Evolutionary conservation across 768 basidiomycete species (phyloP), one percentile per base, ranked within the genome.

Genomic region (Hericium alpestre): DNA sequence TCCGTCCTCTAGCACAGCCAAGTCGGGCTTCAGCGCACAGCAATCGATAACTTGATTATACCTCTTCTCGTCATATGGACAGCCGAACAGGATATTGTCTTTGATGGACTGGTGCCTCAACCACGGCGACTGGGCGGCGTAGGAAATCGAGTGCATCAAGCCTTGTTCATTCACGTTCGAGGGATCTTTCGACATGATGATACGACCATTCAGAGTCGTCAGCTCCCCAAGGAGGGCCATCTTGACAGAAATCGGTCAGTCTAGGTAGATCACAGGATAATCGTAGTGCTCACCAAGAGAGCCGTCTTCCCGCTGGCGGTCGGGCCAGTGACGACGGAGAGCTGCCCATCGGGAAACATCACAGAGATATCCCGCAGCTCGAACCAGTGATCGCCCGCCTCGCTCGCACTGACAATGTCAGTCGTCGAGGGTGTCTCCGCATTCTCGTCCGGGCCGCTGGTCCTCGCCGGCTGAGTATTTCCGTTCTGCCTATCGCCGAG

Each of bases 291-390:
- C 62, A 84, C 84, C 54, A 92, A 73, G 2, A 91, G 69, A 0
- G 90, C 88, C 0, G 86, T 89, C 72, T 93, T 93, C 1, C 90
- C 90, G 43, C 82, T 82, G 5, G 88, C n/a, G n/a, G n/a, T n/a
- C n/a, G n/a, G n/a, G n/a, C n/a, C n/a, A n/a, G n/a, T n/a, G n/a
- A n/a, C n/a, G 5, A 93, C 70, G 0, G 86, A 81, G 16, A 93
- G 70, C 66, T 82, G 66, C 10, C 85, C 82, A 38, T 84, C 77
- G 0, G 91, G 89, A 72, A 93, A 93, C 49, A 73, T 65, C 38
- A 93, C 72, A 37, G 74, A 73, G 38, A 92, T 72, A 65, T 92
- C 84, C 55, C 69, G 69, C 38, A 93, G 71, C 67, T 86, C 83
- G 64, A 91, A 92, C 13, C 73, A 71, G 40, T 76, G 74, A 46